phyloP scores from a whole-genome alignment of 2,329 filamentous ascomycete species.

The Beauveria scarabaeidicola region DNA sequence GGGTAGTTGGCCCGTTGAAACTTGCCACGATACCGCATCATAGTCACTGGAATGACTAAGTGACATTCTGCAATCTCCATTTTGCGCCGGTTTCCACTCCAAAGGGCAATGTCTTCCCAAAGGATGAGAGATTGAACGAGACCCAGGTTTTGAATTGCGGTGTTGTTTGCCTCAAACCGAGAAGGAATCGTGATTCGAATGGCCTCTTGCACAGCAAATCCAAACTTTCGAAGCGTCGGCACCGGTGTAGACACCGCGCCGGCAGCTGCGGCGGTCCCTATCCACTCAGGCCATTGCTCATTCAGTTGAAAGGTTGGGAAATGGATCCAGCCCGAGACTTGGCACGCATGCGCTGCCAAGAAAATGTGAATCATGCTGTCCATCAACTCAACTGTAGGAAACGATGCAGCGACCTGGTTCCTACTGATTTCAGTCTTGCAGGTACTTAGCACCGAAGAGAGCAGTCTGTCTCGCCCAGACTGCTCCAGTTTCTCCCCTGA shows the following conservation, averaged over 20 bases:
- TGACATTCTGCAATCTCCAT: conserved; percentile 50
- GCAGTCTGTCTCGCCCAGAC: conserved; percentile 49
- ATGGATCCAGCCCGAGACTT: conserved; percentile 54
- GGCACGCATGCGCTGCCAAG: conserved; percentile 45
- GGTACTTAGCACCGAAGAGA: conserved; percentile 54
- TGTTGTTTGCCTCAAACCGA: conserved; percentile 43
- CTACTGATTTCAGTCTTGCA: conserved; percentile 42
- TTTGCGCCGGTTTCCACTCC: conserved; percentile 46
- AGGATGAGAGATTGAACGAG: conserved; percentile 41
- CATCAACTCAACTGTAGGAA: conserved; percentile 51
- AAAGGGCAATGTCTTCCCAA: conserved; percentile 41
- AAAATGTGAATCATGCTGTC: conserved; percentile 55
- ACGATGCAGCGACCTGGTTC: conserved; percentile 48
- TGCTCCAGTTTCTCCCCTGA: conserved; percentile 36
- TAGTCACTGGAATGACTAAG: conserved; percentile 35
- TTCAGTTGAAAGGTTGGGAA: conserved; percentile 50
- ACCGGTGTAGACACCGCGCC: conserved; percentile 52
- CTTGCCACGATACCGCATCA: conserved; percentile 48
- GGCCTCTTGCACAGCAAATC: conserved; percentile 45
- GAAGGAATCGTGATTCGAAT: conserved; percentile 29
- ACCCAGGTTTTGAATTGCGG: conserved; percentile 36
- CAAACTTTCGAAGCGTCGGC: conserved; percentile 51
- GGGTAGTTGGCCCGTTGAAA: conserved; percentile 50
- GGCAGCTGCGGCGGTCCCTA: conserved; percentile 51
- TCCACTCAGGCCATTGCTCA: conserved; percentile 47